Percentiles rank a stretch among this genome's conserved stretches.
These are phyloP conservation scores for Diutina neorugosa DNA, from an alignment of 1,139 yeast genomes.

Conservation along the genomic window DNA sequence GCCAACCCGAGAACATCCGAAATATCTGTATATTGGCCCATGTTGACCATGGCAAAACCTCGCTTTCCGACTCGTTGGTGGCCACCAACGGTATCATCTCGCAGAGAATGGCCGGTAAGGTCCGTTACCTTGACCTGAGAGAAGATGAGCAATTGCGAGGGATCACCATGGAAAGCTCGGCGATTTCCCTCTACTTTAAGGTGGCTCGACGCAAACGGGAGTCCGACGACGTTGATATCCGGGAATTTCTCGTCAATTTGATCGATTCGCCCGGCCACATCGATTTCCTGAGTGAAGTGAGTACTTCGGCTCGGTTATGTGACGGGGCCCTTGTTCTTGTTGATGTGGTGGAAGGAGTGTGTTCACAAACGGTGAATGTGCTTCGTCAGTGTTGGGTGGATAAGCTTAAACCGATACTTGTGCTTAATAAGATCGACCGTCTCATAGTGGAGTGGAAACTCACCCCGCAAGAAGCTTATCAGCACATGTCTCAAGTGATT, in stretches of 20 bases:
- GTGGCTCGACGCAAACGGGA: constrained; percentile 36
- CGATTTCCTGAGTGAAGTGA: constrained; percentile 92
- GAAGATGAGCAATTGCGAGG: constrained; percentile 96
- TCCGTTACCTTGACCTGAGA: constrained; percentile 83
- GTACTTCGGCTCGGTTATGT: constrained; percentile 88
- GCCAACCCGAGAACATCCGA: constrained; percentile 26
- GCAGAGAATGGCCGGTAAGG: constrained; percentile 88
- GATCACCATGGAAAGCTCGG: constrained; percentile 94
- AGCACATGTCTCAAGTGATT: constrained; percentile 62
- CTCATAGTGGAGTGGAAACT: constrained; percentile 71
- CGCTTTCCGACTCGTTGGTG: constrained; percentile 79
- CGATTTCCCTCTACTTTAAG: constrained; percentile 76
- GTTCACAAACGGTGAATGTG: constrained; percentile 93
- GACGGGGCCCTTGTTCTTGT: constrained; percentile 95
- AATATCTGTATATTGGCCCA: constrained; percentile 95
- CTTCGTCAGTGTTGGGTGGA: constrained; percentile 95
- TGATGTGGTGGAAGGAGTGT: constrained; percentile 96
- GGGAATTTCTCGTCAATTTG: constrained; percentile 77
- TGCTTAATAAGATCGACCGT: constrained; percentile 88
- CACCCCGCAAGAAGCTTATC: constrained; percentile 76
- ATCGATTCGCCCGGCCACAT: constrained; percentile 99
- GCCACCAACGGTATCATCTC: constrained; percentile 97
- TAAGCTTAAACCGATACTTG: constrained; percentile 75
- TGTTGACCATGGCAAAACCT: constrained; percentile 97
- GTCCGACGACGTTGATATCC: constrained; percentile 28